Evolutionary conservation across 1,139 yeast species (phyloP), one percentile per base, ranked within the genome.

Genomic region (Candida labiduridarum): DNA sequence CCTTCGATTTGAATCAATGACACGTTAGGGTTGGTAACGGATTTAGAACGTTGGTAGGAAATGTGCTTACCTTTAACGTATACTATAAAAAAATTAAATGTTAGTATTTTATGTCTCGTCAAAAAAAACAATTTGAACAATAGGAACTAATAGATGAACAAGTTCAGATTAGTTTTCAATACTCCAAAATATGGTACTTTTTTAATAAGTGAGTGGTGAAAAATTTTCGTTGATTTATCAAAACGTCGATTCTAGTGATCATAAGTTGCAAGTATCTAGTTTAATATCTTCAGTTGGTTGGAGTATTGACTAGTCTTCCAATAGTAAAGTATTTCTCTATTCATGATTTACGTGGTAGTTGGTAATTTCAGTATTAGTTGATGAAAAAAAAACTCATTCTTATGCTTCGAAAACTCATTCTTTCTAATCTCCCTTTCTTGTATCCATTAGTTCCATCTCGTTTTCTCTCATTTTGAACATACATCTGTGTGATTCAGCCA

Each of bases 21-120:
- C 71, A 89, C 89, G 84, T 89, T 88, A 78, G 99, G 97, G 96
- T 94, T 89, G 88, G 88, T 90, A 75, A 88, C 91, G 80, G 86
- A 87, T 91, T 94, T 94, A 71, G 97, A 91, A 84, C 99, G 95
- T 85, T 94, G 98, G 96, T 92, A 94, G 71, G 98, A 92, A 77
- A 94, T 79, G 89, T 94, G 98, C 87, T 92, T 94, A 82, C 98
- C 99, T 87, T 92, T 94, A 82, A 94, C 98, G 96, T 94, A 94
- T 84, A 94, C 96, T 89, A 77, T 54, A 63, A 56, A 9, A 19
- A 19, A 47, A 55, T 58, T 39, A 16, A 47, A 55, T 58, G 83
- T 79, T 79, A 78, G 84, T 79, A 78, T 40, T 36, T 18, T 11
- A 14, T 16, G 40, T 18, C 9, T 18, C 9, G 27, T 18, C 8